Base-by-base conservation (phyloP, 495 filamentous ascomycete species). In the Aspergillus baeticus region DNA sequence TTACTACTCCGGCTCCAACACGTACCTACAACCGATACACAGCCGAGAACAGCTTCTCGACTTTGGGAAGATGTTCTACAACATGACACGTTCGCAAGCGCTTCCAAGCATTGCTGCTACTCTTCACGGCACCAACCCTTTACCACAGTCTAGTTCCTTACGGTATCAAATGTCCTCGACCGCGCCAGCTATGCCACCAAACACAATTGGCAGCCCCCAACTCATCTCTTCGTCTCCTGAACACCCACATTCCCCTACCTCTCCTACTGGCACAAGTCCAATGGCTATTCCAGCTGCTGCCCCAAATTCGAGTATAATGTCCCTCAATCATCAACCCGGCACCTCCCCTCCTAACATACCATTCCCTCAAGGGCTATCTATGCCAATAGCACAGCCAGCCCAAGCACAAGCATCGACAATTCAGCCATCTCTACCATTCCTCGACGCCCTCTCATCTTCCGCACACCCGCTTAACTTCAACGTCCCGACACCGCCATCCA, bases 401-500 rank as follows among this genome's bases (percentile, higher is more conserved):
- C 8, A 43, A 43, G 18, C 41, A 43, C 41, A 4, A 29, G 26
- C 26, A 29, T 3, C 8, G 26, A 3, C 31, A 36, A n/a, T n/a
- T n/a, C 31, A 36, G 22, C 3, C 46, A 10, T 18, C 41, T 23
- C 60, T 42, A 23, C 38, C 52, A 6, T 69, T 63, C 43, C 61
- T 70, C 52, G 69, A 73, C 18, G 23, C 64, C 10, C 22, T 52
- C 11, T 66, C 66, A 15, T 65, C 66, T 1, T 62, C 62, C 41
- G 36, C 49, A 2, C 53, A 60, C 0, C 50, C 59, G 17, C 6
- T 49, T 2, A 62, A 62, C 36, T 43, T 57, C 18, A 57, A 54
- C 13, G 65, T 67, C 34, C 65, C 74, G 44, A 76, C 74, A 15
- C 75, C 73, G 1, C 73, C 75, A 0, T 76, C 71, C 6, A 75